Conservation (phyloP, 2,329 filamentous ascomycete genomes). For the Penicillium janthinellum region DNA sequence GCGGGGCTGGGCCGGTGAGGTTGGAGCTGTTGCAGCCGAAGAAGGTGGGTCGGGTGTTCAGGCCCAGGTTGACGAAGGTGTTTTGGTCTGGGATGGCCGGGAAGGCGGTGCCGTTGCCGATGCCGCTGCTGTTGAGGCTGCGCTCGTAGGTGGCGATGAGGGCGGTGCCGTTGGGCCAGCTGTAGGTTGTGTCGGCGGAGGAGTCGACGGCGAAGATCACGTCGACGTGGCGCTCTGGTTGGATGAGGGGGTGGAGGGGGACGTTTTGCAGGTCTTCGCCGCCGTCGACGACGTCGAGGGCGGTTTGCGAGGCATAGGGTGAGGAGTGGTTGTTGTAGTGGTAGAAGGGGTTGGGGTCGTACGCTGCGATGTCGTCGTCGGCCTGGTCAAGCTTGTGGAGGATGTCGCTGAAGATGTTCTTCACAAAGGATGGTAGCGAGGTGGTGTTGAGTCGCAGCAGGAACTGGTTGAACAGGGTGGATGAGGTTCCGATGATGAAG, state of each 20-base stretch:
- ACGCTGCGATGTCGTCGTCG: conserved; percentile 73
- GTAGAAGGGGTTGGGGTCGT: conserved; percentile 75
- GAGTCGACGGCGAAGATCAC: conserved; percentile 80
- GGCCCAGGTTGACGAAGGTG: conserved; percentile 74
- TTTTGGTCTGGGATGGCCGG: conserved; percentile 72
- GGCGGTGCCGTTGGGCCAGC: conserved; percentile 77
- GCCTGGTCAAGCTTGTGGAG: conserved; percentile 58
- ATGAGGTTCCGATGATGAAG: conserved; percentile 83
- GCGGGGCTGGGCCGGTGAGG: conserved; percentile 59
- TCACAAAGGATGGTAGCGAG: conserved; percentile 54
- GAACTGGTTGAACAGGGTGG: conserved; percentile 79
- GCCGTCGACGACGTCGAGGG: conserved; percentile 75
- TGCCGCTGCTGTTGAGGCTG: conserved; percentile 55
- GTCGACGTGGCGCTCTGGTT: conserved; percentile 71
- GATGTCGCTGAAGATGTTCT: conserved; percentile 54
- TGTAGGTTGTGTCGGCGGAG: conserved; percentile 68
- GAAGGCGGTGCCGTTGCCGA: conserved; percentile 70
- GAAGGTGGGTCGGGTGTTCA: conserved; percentile 75
- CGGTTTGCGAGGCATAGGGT: conserved; percentile 53
- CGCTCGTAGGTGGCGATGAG: conserved; percentile 74
- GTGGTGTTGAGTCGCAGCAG: conserved; percentile 65
- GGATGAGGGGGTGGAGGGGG: conserved; percentile 74
- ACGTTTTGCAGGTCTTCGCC: conserved; percentile 79
- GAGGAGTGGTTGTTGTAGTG: conserved; percentile 63
- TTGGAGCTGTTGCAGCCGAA: conserved; percentile 75